Conservation (phyloP, 148 eudicot species). For the Tetragonia tetragonoides region DNA sequence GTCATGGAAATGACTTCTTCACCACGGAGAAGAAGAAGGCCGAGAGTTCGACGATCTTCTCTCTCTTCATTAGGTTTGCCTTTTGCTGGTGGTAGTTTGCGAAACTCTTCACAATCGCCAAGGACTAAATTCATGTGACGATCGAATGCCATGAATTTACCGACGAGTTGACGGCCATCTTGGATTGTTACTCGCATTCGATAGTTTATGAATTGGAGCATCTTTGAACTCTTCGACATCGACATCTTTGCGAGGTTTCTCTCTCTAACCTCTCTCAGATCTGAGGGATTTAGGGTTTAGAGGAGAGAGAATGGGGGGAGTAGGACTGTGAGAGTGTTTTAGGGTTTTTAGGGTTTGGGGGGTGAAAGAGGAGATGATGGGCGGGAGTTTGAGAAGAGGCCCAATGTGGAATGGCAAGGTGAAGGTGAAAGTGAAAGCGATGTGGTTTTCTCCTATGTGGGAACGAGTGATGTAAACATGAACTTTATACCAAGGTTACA, state of each 20-base stretch:
- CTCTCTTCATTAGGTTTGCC: constrained; percentile 48
- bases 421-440: no score
- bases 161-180: constrained; percentile 88
- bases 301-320: not conserved
- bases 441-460: no score
- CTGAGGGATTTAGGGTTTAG: not conserved
- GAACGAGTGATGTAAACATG: no score
- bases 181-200: constrained; percentile 91
- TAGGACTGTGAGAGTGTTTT: not conserved
- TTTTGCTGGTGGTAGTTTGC: constrained; percentile 72
- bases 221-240: constrained; percentile 96
- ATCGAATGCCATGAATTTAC: constrained; percentile 96
- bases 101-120: constrained; percentile 95
- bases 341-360: constrained; percentile 5
- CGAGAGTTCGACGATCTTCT: constrained; percentile 84
- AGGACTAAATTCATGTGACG: constrained; percentile 98
- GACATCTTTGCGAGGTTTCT: constrained; percentile 48
- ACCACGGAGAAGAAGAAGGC: constrained; percentile 84
- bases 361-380: no score
- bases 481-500: no score
- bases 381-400: no score
- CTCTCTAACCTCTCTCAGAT: not conserved
- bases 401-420: no score
- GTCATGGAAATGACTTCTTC: constrained; percentile 95
- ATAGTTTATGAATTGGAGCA: constrained; percentile 96